Conservation (phyloP, 2,329 filamentous ascomycete species). For the Aspergillus sp. region DNA sequence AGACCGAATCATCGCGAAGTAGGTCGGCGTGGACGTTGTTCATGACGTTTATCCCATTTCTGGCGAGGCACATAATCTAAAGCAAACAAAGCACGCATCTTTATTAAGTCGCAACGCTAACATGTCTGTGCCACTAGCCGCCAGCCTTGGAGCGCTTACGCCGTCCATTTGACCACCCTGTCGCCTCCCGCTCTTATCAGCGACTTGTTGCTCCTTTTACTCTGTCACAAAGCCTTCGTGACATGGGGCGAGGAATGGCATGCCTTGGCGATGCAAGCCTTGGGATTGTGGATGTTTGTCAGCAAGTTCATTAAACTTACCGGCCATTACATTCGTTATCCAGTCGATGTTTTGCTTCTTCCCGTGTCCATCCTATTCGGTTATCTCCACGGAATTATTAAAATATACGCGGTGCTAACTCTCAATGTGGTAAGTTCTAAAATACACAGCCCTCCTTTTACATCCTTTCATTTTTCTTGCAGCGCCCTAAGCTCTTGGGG, state of each 20-base stretch:
- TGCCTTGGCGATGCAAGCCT: constrained; percentile 51
- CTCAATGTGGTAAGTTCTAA: constrained; percentile 65
- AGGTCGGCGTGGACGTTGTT: constrained; percentile 1
- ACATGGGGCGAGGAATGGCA: constrained; percentile 52
- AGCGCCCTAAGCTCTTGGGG: neutral
- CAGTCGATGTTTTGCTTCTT: constrained; percentile 69
- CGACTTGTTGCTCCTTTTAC: constrained; percentile 65
- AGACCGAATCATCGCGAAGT: neutral
- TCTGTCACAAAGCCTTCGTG: constrained; percentile 62
- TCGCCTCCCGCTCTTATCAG: constrained; percentile 77
- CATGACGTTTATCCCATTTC: constrained; percentile 1
- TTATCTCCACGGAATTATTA: constrained; percentile 88
- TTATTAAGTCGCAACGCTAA: constrained; percentile 20
- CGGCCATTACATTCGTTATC: constrained; percentile 78
- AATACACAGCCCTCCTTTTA: constrained; percentile 1
- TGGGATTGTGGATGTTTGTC: constrained; percentile 72
- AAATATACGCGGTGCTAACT: constrained; percentile 78
- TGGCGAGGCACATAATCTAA: constrained; percentile 9
- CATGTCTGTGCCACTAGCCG: constrained; percentile 50
- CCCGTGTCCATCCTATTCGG: constrained; percentile 86
- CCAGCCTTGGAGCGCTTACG: constrained; percentile 90
- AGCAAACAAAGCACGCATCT: constrained; percentile 5
- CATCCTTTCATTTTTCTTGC: constrained; percentile 2
- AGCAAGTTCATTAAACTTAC: constrained; percentile 88
- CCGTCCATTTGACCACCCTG: constrained; percentile 85